Evolutionary conservation across 192 early-diverging fungal genomes (phyloP), one percentile per base, ranked within the genome.

Genomic region (Dissophora ornata): DNA sequence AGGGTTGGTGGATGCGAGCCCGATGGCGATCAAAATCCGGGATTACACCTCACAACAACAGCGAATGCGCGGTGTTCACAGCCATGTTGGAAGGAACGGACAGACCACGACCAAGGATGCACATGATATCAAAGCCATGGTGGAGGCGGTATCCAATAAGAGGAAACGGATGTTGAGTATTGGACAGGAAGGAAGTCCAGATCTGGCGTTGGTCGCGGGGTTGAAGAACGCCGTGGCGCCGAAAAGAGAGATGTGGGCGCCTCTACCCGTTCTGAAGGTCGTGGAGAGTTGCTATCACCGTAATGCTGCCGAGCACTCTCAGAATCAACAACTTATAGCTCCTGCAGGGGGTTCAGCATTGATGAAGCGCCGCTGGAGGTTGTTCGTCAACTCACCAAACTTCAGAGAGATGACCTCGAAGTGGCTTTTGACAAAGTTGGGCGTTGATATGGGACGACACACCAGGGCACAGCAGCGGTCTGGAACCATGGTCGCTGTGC

Each of bases 381-480:
- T 67, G 26, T 77, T 77, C 45, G 63, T 77, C 15, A 62, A 67
- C 22, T 50, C 46, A 16, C 73, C 73, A 0, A 50, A 2, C 15
- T 62, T 77, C 46, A 67, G 67, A 33, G 63, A 62, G 9, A 67
- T 19, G n/a, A 49, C 41, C 3, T 77, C 71, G 3, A 75, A 75
- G 34, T 75, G 71, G 71, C 57, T 75, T 9, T 26, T 75, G 24
- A 60, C 63, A 9, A 77, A 77, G 40, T 24, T 77, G 10, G 73
- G 65, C 4, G 29, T 61, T 2, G 64, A 67, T 28, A 77, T 77
- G 52, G 59, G 73, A 12, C 42, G 73, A 21, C 21, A 52, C 1
- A 67, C 59, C 26, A 58, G 53, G 32, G 15, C 41, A 12, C 58
- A 62, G 18, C 73, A 77, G 16, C 57, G 73, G 36, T 67, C 73